These are phyloP conservation scores for Coemansia sp. DNA, from an alignment of 192 early-diverging fungal species.

Conservation along the genomic window DNA sequence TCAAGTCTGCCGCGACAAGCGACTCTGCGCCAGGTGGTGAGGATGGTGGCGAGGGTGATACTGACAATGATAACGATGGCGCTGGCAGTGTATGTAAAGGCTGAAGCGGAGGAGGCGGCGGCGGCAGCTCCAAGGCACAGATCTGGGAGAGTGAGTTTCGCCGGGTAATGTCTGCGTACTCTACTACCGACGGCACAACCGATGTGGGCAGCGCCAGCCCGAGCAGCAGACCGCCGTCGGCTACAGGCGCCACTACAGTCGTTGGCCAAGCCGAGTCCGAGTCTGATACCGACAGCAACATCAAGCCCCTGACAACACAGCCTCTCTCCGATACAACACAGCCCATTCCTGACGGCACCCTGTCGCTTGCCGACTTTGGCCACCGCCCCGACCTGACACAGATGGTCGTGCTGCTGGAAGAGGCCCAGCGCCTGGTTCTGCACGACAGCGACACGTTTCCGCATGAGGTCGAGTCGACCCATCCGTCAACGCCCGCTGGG, in stretches of 20 bases:
- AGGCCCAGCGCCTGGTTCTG: conserved; percentile 42
- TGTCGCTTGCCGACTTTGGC: conserved; percentile 22
- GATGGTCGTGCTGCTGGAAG: conserved; percentile 44
- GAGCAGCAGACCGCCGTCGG: too few relatives aligned
- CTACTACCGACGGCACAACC: conserved; percentile 1
- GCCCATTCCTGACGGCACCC: conserved; percentile 7
- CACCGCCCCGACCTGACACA: conserved; percentile 40
- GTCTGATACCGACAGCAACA: conserved; percentile 7
- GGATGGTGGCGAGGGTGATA: too few relatives aligned
- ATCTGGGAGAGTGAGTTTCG: conserved; percentile 50
- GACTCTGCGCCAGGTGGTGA: too few relatives aligned
- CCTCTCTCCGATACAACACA: background rate
- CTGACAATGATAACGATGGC: too few relatives aligned
- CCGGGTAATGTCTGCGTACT: conserved; percentile 36
- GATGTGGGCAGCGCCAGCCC: too few relatives aligned
- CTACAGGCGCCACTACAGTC: conserved; percentile 4
- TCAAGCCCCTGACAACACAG: background rate
- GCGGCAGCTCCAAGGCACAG: conserved; percentile 17
- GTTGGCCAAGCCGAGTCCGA: conserved; percentile 1
- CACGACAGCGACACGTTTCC: background rate
- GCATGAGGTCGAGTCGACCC: background rate
- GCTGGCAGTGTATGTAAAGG: too few relatives aligned
- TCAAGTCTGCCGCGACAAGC: too few relatives aligned
- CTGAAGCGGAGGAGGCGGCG: too few relatives aligned
- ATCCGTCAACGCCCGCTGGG: background rate